Conservation (phyloP, 2,329 filamentous ascomycete species). For the Xylaria sp. region DNA sequence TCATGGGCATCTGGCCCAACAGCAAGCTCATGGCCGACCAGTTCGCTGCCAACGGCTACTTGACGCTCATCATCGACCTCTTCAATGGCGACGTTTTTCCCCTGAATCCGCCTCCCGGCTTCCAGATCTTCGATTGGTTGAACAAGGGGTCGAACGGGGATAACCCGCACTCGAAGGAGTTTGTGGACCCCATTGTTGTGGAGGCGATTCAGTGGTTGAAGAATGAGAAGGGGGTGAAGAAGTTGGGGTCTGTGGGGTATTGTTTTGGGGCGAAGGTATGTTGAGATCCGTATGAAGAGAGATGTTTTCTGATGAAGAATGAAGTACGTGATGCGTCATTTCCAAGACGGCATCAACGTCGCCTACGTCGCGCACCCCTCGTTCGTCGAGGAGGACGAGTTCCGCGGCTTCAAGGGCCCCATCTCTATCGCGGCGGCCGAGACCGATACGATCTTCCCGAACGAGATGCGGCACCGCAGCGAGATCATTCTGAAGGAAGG, state of each 20-base stretch:
- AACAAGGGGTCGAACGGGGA: conserved; percentile 42
- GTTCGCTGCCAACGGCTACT: conserved; percentile 67
- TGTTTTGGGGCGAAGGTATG: conserved; percentile 68
- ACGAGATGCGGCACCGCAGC: conserved; percentile 57
- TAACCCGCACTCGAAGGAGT: conserved; percentile 43
- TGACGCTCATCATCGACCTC: conserved; percentile 62
- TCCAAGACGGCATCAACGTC: conserved; percentile 58
- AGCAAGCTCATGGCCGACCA: conserved; percentile 66
- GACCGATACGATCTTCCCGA: conserved; percentile 60
- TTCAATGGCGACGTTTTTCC: conserved; percentile 61
- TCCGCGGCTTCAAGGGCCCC: conserved; percentile 60
- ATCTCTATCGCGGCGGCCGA: conserved; percentile 62
- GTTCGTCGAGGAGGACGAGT: conserved; percentile 64
- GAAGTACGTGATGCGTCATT: conserved; percentile 65
- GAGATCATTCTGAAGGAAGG: conserved; percentile 57
- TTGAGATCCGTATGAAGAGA: no score
- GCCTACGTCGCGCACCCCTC: conserved; percentile 74
- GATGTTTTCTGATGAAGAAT: background rate
- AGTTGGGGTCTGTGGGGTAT: conserved; percentile 63
- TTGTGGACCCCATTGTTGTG: conserved; percentile 45
- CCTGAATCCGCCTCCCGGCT: conserved; percentile 43
- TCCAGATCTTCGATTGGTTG: conserved; percentile 42
- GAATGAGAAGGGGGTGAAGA: conserved; percentile 49
- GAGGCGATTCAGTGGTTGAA: conserved; percentile 53
- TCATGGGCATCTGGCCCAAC: conserved; percentile 53